Evolutionary conservation across 345 rosid species (phyloP).

Genomic region (Excoecaria cochinchinensis): DNA sequence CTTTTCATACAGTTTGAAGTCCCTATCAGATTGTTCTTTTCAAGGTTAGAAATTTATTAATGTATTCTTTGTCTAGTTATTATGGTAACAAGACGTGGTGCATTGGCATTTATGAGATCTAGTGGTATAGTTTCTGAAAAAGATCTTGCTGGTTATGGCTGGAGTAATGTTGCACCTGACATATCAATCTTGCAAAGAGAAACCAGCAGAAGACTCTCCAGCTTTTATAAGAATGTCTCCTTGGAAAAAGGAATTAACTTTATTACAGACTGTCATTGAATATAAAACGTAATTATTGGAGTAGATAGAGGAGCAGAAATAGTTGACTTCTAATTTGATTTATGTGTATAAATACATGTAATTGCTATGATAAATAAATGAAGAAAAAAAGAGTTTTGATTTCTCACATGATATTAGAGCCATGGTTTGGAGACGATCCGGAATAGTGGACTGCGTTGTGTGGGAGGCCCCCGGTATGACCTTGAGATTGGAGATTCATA

Average conservation of each 20-base stretch:
- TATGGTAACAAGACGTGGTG: constrained; percentile 45
- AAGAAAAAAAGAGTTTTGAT: too few species aligned
- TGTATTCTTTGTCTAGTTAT: constrained; percentile 38
- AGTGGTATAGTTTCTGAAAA: constrained; percentile 32
- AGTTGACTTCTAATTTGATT: too few species aligned
- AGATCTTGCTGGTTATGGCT: constrained; percentile 30
- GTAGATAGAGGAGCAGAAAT: too few species aligned
- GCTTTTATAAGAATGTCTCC: constrained; percentile 36
- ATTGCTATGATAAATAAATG: too few species aligned
- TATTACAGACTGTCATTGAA: too few species aligned
- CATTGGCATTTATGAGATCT: constrained; percentile 34
- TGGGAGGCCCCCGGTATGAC: too few species aligned
- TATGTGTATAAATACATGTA: too few species aligned
- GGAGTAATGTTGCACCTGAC: constrained; percentile 41
- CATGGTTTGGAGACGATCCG: too few species aligned
- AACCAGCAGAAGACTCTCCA: constrained; percentile 43
- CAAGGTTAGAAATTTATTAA: constrained; percentile 1
- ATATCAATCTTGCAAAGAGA: constrained; percentile 48
- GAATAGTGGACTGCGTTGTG: too few species aligned
- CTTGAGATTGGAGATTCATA: too few species aligned
- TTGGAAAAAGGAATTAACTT: constrained; percentile 28
- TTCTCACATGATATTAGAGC: too few species aligned
- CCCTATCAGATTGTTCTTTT: neutral
- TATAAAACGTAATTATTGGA: too few species aligned
- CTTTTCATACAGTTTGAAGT: neutral